A percentile compares a stretch with the other conserved stretches of the same genome.
Conservation (phyloP, 345 rosid genomes). For the Excoecaria cochinchinensis region DNA sequence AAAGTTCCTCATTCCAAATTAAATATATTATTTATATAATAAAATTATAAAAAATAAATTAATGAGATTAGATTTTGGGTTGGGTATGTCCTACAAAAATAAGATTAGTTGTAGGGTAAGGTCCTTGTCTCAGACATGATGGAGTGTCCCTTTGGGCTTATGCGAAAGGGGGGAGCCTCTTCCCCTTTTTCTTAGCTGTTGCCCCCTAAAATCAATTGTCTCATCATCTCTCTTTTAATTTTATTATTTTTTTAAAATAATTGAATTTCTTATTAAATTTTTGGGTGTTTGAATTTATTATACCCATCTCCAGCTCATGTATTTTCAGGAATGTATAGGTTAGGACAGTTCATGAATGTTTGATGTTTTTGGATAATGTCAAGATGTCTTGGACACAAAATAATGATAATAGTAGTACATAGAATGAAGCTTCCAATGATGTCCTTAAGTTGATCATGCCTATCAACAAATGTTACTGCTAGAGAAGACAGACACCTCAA, state of each 20-base stretch:
- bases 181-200: conserved; percentile 12
- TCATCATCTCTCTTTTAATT: neutral
- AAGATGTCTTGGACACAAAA: neutral
- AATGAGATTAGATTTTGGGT: too few relatives aligned
- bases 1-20: too few relatives aligned
- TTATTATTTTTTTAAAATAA: too few relatives aligned
- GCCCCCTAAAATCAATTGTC: neutral
- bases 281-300: too few relatives aligned
- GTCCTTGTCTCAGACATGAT: conserved; percentile 6
- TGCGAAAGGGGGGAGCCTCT: conserved; percentile 3
- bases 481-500: too few relatives aligned
- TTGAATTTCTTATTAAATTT: too few relatives aligned
- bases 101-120: too few relatives aligned
- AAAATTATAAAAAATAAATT: too few relatives aligned
- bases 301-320: neutral
- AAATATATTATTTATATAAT: too few relatives aligned
- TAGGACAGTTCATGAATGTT: neutral
- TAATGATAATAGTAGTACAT: neutral
- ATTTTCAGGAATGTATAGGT: neutral
- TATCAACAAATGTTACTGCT: neutral
- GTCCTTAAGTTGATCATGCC: neutral
- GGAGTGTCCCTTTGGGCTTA: conserved; percentile 19
- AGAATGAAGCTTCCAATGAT: neutral
- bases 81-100: too few relatives aligned
- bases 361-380: conserved; percentile 1